Base-by-base conservation (phyloP, 2,329 filamentous ascomycete genomes). In the Diplodia scrobiculata region DNA sequence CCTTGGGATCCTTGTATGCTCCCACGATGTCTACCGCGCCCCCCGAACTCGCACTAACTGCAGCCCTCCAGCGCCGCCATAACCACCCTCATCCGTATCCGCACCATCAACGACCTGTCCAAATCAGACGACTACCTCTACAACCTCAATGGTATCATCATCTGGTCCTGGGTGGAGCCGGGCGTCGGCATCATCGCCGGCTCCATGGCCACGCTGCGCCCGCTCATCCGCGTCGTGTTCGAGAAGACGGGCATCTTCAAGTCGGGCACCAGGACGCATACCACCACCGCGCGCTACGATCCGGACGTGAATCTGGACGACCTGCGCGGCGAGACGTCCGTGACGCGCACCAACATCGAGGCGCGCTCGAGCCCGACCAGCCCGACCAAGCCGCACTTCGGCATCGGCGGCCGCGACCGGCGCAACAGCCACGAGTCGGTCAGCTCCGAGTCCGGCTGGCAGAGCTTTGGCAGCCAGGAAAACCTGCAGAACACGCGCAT, bases 171-270 rank as follows among this genome's bases (percentile, higher is more conserved):
- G 5, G 69, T 76, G 1, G 75, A 76, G 47, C 73, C 72, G 3
- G 73, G 75, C 0, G 73, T 75, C 27, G 75, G 79, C 10, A 81
- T 82, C 36, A 77, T 76, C 11, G 82, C 82, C 10, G 80, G 78
- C 21, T 81, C 78, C 68, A 77, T 84, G 10, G 81, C 81, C 3
- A 83, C 81, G 0, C 75, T 84, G 1, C 79, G 81, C 1, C 83
- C 83, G 0, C 75, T 85, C 0, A 74, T 84, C 51, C 79, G 75
- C 29, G 66, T 66, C 48, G 66, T 71, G 13, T 52, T 74, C 13
- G 71, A 69, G 68, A 68, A 66, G 2, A 58, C 74, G 13, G 70
- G 72, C 7, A 63, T 73, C 2, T 65, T 41, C n/a, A 62, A 62
- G n/a, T 34, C 38, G 1, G n/a, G n/a, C 38, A 48, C 38, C 5